A percentile compares a stretch with the other conserved stretches of the same genome.
Evolutionary conservation across 139 green algal species (phyloP).

Genomic region (Pedinophyceae sp.): DNA sequence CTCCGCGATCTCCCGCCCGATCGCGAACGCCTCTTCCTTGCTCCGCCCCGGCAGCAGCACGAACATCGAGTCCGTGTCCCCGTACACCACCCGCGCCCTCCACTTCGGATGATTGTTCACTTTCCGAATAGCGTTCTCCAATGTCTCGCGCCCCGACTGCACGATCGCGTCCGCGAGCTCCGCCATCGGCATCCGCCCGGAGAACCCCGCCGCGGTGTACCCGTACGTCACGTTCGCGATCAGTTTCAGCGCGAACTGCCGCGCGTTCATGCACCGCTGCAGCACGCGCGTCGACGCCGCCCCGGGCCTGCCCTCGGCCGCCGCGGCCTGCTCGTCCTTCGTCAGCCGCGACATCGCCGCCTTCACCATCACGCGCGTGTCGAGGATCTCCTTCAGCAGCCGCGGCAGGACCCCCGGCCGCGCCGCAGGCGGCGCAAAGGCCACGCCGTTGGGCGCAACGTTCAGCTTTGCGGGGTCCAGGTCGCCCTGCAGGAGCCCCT

Average conservation of each 20-base stretch:
- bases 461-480: conserved; percentile 22
- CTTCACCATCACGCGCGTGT: conserved; percentile 81
- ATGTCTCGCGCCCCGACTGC: conserved; percentile 53
- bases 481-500: not conserved
- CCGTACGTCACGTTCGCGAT: conserved; percentile 95
- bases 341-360: conserved; percentile 70
- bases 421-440: conserved; percentile 41
- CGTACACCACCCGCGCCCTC: conserved; percentile 57
- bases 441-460: conserved; percentile 71
- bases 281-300: conserved; percentile 31
- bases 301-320: not conserved
- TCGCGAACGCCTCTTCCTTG: conserved; percentile 53
- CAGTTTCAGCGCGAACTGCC: conserved; percentile 93
- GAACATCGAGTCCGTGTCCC: conserved; percentile 84
- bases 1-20: conserved; percentile 74
- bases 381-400: conserved; percentile 84
- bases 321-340: conserved; percentile 30
- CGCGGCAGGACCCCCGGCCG: conserved; percentile 76
- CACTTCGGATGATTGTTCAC: conserved; percentile 4
- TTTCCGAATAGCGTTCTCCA: conserved; percentile 74
- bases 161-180: conserved; percentile 95
- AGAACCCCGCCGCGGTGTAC: conserved; percentile 58
- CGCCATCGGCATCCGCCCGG: conserved; percentile 83
- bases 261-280: conserved; percentile 74
- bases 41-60: conserved; percentile 65